Evolutionary conservation across 805 yeast genomes (phyloP).

Genomic region (Candida alai): DNA sequence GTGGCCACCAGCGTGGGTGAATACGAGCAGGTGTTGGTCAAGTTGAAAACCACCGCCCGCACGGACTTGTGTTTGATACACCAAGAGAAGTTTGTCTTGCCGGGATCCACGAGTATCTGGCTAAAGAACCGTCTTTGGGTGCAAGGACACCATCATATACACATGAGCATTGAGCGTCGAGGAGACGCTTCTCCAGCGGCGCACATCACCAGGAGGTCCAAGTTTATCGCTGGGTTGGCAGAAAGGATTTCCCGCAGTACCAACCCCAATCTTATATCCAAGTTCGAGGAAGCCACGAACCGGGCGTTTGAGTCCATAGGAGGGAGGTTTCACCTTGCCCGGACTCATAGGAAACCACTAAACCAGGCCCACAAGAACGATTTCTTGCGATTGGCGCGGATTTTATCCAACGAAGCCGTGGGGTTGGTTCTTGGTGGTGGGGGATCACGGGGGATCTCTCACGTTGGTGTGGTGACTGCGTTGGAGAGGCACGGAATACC

Average conservation of each 20-base stretch:
- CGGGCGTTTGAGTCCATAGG: conserved; percentile 24
- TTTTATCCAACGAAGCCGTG: conserved; percentile 87
- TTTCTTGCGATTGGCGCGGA: conserved; percentile 83
- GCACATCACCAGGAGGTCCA: no score
- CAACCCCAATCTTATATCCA: conserved; percentile 29
- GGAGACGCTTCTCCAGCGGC: conserved; percentile 14
- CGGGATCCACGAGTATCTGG: conserved; percentile 86
- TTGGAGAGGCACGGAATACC: conserved; percentile 92
- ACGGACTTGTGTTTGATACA: conserved; percentile 84
- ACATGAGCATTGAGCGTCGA: conserved; percentile 44
- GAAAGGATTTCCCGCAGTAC: conserved; percentile 29
- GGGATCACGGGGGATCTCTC: conserved; percentile 93
- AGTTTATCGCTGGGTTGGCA: conserved; percentile 32
- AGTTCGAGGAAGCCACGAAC: conserved; percentile 30
- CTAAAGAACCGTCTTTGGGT: conserved; percentile 85
- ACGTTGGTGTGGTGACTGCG: conserved; percentile 86
- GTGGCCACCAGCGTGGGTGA: conserved; percentile 73
- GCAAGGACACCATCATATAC: conserved; percentile 88
- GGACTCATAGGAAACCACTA: conserved; percentile 20
- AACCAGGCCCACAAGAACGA: conserved; percentile 72
- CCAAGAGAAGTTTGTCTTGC: conserved; percentile 73
- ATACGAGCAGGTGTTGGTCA: conserved; percentile 71
- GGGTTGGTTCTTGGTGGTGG: conserved; percentile 97
- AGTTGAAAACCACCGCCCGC: conserved; percentile 77
- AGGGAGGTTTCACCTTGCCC: conserved; percentile 17